Conservation (phyloP, 108 stramenopile genomes). For the Conticribra weissflogii region DNA sequence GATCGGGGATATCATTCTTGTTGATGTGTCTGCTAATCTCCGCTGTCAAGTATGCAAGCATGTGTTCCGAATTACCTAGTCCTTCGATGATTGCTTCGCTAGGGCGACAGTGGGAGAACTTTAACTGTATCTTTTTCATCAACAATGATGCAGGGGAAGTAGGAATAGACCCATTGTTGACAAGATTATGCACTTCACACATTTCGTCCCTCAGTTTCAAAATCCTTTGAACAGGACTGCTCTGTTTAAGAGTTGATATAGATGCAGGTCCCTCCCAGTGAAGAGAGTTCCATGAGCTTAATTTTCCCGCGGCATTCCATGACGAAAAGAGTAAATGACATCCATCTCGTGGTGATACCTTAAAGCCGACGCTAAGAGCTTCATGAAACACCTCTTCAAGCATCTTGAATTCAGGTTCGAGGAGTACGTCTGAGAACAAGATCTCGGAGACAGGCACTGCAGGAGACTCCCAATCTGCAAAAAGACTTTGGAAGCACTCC, state of each 20-base stretch:
- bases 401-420: constrained; percentile 23
- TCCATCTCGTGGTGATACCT: constrained; percentile 52
- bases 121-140: constrained; percentile 6
- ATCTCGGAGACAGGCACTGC: constrained; percentile 39
- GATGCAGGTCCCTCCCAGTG: constrained; percentile 37
- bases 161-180: constrained; percentile 14
- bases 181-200: constrained; percentile 33
- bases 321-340: constrained; percentile 72
- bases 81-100: constrained; percentile 50
- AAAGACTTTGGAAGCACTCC: constrained; percentile 63
- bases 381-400: constrained; percentile 30
- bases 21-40: constrained; percentile 9
- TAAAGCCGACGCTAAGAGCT: constrained; percentile 57
- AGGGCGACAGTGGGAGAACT: constrained; percentile 29
- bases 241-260: constrained; percentile 8
- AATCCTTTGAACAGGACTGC: constrained; percentile 23
- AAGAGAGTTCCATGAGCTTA: constrained; percentile 30
- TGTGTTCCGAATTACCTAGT: constrained; percentile 14
- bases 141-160: constrained; percentile 17
- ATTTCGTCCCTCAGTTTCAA: constrained; percentile 41
- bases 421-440: not conserved
- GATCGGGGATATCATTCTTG: constrained; percentile 4
- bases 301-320: constrained; percentile 73
- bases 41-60: constrained; percentile 7
- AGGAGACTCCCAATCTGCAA: constrained; percentile 64